These are phyloP conservation scores for Conringia planisiliqua DNA, from an alignment of 345 rosid genomes.

Conservation along the genomic window DNA sequence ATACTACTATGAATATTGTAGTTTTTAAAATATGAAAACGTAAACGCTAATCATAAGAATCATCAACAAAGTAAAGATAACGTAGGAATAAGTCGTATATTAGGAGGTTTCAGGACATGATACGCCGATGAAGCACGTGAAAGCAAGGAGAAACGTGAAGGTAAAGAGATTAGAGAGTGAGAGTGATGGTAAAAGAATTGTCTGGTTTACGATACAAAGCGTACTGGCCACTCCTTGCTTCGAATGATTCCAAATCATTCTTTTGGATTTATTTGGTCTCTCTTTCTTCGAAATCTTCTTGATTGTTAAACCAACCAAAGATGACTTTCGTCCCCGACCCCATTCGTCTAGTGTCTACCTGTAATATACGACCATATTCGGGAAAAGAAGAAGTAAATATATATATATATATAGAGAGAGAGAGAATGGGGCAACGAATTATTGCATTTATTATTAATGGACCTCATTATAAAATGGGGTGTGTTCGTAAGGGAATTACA, in stretches of 20 bases:
- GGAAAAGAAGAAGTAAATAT: conserved; percentile 6
- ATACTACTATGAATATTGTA: no score
- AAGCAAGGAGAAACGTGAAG: conserved; percentile 28
- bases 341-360: not conserved
- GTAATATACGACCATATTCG: not conserved
- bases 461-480: not conserved
- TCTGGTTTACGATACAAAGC: conserved; percentile 10
- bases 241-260: conserved; percentile 32
- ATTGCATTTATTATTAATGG: conserved; percentile 23
- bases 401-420: no score
- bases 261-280: conserved; percentile 20
- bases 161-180: not conserved
- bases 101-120: not conserved
- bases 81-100: not conserved
- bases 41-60: not conserved
- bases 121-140: conserved; percentile 1
- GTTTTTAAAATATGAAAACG: not conserved
- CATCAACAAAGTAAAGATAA: not conserved
- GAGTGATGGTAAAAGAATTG: conserved; percentile 9
- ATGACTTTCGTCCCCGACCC: conserved; percentile 6
- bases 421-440: conserved; percentile 11
- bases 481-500: conserved; percentile 23
- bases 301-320: not conserved
- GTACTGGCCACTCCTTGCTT: conserved; percentile 28
- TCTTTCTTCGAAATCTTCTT: conserved; percentile 7